These are phyloP conservation scores for Achaetomiella virescens DNA, from an alignment of 495 filamentous ascomycete genomes.

Conservation along the genomic window DNA sequence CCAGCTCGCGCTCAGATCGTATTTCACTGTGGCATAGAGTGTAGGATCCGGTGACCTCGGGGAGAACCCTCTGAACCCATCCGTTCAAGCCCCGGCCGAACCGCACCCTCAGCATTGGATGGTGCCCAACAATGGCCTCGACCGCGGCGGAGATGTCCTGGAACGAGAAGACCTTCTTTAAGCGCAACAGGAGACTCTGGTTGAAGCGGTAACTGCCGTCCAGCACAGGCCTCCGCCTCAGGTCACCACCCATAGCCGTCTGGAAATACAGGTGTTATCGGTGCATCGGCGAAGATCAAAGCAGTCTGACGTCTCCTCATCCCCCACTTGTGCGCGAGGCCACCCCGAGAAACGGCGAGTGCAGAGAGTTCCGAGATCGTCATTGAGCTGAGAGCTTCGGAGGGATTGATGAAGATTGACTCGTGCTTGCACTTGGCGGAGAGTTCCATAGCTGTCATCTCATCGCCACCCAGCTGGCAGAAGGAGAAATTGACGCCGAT, in stretches of 20 bases:
- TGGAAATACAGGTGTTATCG: slow-evolving; percentile 62
- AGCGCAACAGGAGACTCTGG: slow-evolving; percentile 57
- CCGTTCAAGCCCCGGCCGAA: slow-evolving; percentile 39
- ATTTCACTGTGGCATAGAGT: slow-evolving; percentile 32
- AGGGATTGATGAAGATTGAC: slow-evolving; percentile 32
- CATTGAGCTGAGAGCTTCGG: slow-evolving; percentile 24
- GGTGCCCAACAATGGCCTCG: slow-evolving; percentile 53
- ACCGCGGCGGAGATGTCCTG: slow-evolving; percentile 47
- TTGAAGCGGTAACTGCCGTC: slow-evolving; percentile 65
- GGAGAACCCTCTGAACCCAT: slow-evolving; percentile 39
- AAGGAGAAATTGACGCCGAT: slow-evolving; percentile 43
- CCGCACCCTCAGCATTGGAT: slow-evolving; percentile 70
- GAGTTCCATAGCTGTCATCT: slow-evolving; percentile 35
- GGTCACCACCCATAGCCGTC: slow-evolving; percentile 36
- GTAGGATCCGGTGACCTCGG: slow-evolving; percentile 37
- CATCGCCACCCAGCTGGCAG: slow-evolving; percentile 40
- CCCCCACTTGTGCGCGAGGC: slow-evolving; percentile 29
- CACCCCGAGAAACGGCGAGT: slow-evolving; percentile 27
- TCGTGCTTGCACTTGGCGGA: slow-evolving; percentile 35
- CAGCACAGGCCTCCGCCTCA: slow-evolving; percentile 30
- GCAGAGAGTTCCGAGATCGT: slow-evolving; percentile 34
- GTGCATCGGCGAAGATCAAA: slow-evolving; percentile 73
- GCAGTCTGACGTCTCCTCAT: slow-evolving; percentile 36
- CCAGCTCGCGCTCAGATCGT: slow-evolving; percentile 34
- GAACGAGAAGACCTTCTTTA: slow-evolving; percentile 46